These are phyloP conservation scores for Trametes sp. DNA, from an alignment of 1,284 basidiomycete genomes.

Conservation along the genomic window DNA sequence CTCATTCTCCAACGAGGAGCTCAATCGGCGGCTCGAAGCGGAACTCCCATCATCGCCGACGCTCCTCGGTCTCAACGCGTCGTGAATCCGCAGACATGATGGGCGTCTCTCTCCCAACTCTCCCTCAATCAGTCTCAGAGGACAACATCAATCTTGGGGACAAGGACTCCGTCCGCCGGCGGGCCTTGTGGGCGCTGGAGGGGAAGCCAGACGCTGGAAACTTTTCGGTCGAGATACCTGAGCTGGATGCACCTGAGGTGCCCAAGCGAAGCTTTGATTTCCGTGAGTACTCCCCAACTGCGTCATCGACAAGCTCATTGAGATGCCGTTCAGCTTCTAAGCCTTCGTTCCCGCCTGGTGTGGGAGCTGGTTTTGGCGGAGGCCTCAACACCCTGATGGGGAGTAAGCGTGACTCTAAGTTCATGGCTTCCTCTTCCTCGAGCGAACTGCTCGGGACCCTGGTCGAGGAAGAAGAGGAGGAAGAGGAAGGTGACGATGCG, in stretches of 20 bases:
- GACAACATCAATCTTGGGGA: constrained; percentile 74
- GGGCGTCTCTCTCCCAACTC: constrained; percentile 73
- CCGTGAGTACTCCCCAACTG: constrained; percentile 53
- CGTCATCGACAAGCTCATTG: not conserved
- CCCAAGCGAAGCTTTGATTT: constrained; percentile 67
- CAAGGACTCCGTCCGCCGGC: constrained; percentile 78
- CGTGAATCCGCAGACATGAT: constrained; percentile 85
- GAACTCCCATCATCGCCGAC: constrained; percentile 78
- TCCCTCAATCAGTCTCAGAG: constrained; percentile 61
- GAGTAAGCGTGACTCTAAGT: constrained; percentile 80
- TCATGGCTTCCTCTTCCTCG: constrained; percentile 61
- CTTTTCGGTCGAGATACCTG: constrained; percentile 82
- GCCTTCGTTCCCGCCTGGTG: constrained; percentile 59
- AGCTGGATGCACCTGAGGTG: constrained; percentile 64
- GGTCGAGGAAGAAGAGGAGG: constrained; percentile 83
- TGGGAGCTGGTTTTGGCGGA: constrained; percentile 51
- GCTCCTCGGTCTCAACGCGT: constrained; percentile 86
- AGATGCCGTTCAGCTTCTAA: constrained; percentile 50
- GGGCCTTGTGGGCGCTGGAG: constrained; percentile 81
- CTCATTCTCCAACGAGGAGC: constrained; percentile 40
- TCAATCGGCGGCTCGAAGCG: constrained; percentile 59
- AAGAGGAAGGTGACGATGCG: constrained; percentile 48
- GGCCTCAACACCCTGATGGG: constrained; percentile 52
- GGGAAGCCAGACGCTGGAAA: constrained; percentile 69
- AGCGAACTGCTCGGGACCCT: constrained; percentile 81